These are phyloP conservation scores for Lasiodiplodia gonubiensis DNA, from an alignment of 2,329 filamentous ascomycete species.

Conservation along the genomic window DNA sequence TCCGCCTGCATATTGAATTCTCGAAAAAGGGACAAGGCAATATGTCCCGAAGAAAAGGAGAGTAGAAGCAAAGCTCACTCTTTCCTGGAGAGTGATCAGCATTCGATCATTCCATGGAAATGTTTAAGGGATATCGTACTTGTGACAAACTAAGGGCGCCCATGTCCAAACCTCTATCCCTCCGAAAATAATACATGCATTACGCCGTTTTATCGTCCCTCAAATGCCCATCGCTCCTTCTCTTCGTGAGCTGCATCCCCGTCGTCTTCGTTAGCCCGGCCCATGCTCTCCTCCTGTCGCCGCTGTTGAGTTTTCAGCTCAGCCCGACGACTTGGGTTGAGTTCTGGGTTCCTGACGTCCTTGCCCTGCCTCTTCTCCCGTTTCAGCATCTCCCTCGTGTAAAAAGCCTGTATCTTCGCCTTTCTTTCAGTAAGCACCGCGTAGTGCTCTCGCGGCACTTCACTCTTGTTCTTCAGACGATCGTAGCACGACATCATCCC, in stretches of 20 bases:
- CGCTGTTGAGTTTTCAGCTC: neutral
- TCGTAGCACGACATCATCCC: constrained; percentile 5
- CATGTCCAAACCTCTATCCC: neutral
- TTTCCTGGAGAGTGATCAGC: neutral
- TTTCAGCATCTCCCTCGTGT: neutral
- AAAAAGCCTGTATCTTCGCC: neutral
- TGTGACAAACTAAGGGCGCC: too few relatives aligned
- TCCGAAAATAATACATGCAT: neutral
- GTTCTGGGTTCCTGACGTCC: constrained; percentile 2
- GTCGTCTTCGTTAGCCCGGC: neutral
- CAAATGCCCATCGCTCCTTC: neutral
- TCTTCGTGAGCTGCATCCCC: neutral
- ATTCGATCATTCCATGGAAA: neutral
- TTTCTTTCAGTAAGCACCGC: neutral
- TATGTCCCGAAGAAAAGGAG: constrained; percentile 11
- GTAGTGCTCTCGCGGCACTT: neutral
- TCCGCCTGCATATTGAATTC: constrained; percentile 12
- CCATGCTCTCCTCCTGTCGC: neutral
- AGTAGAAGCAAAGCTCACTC: neutral
- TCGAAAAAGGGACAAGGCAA: neutral
- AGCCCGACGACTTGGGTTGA: neutral
- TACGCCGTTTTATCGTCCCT: neutral
- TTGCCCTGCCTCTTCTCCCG: neutral
- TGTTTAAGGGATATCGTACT: neutral
- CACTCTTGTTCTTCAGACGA: neutral